Evolutionary conservation across 768 basidiomycete genomes (phyloP).

Genomic region (Leccinum variicolor): DNA sequence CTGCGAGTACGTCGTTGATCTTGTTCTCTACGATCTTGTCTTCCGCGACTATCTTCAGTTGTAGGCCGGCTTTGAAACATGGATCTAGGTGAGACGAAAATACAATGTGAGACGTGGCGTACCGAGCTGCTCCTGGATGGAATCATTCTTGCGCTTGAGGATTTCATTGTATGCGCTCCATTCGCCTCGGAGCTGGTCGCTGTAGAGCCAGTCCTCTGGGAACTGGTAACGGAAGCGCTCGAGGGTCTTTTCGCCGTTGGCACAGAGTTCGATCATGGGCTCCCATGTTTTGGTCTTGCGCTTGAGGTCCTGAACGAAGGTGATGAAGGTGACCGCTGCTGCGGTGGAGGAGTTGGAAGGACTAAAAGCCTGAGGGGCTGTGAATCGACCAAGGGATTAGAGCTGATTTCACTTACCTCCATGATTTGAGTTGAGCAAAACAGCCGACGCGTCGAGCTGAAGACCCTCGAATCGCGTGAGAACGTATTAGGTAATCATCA

Average conservation of each 20-base stretch:
- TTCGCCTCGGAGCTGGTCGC: constrained; percentile 94
- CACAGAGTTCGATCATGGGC: constrained; percentile 93
- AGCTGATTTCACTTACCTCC: constrained; percentile 21
- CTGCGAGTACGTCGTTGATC: constrained; percentile 83
- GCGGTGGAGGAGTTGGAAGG: constrained; percentile 91
- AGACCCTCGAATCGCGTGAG: constrained; percentile 15
- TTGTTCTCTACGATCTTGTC: constrained; percentile 98
- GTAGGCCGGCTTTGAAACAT: constrained; percentile 73
- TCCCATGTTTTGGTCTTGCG: constrained; percentile 96
- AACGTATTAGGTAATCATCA: constrained; percentile 21
- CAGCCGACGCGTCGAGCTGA: constrained; percentile 18
- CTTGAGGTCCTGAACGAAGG: constrained; percentile 98
- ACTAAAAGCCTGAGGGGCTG: constrained; percentile 53
- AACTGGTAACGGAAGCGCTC: constrained; percentile 98
- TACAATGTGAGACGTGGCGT: constrained; percentile 23
- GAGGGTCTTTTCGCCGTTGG: constrained; percentile 93
- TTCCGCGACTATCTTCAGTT: constrained; percentile 98
- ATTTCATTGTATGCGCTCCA: constrained; percentile 99
- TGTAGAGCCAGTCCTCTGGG: constrained; percentile 96
- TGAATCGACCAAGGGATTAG: constrained; percentile 1
- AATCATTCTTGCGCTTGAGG: constrained; percentile 94
- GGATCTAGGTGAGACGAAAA: constrained; percentile 1
- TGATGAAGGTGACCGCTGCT: constrained; percentile 97
- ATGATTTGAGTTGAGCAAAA: constrained; percentile 15
- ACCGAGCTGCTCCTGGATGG: constrained; percentile 98